Conservation (phyloP, 2,329 filamentous ascomycete genomes). For the Botrytis deweyae region DNA sequence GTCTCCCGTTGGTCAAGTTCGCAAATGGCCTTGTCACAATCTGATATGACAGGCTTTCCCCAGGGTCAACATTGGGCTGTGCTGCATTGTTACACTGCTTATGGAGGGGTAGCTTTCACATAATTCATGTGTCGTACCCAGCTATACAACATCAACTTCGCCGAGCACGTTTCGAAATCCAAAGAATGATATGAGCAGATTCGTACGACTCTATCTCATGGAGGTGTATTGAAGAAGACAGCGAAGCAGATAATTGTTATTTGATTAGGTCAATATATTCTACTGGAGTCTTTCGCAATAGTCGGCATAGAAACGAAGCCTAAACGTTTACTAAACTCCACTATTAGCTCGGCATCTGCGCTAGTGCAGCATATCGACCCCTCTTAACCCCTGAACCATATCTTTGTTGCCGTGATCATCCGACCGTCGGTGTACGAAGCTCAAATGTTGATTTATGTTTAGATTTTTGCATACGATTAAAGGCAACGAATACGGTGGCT, state of each 20-base stretch:
- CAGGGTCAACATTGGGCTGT: neutral
- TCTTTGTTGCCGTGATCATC: neutral
- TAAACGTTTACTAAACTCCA: neutral
- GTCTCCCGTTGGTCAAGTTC: neutral
- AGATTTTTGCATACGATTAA: too few relatives aligned
- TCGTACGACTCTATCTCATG: neutral
- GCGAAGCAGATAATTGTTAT: neutral
- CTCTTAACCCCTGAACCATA: constrained; percentile 13
- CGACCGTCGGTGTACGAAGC: neutral
- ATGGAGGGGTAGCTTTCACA: constrained; percentile 3
- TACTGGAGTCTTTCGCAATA: neutral
- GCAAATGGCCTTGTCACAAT: neutral
- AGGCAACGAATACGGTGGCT: neutral
- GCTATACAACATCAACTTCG: neutral
- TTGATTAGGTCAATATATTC: constrained; percentile 2
- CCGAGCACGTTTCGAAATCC: neutral
- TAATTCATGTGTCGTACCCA: neutral
- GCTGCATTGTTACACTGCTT: constrained; percentile 9
- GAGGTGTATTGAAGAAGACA: neutral
- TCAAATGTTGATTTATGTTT: neutral
- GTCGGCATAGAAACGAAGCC: neutral
- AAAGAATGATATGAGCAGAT: neutral
- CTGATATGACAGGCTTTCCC: neutral
- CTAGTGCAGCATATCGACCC: constrained; percentile 2
- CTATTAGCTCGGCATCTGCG: constrained; percentile 7